Evolutionary conservation across 352 stramenopile species (phyloP).

Genomic region (Pythium coloratum): DNA sequence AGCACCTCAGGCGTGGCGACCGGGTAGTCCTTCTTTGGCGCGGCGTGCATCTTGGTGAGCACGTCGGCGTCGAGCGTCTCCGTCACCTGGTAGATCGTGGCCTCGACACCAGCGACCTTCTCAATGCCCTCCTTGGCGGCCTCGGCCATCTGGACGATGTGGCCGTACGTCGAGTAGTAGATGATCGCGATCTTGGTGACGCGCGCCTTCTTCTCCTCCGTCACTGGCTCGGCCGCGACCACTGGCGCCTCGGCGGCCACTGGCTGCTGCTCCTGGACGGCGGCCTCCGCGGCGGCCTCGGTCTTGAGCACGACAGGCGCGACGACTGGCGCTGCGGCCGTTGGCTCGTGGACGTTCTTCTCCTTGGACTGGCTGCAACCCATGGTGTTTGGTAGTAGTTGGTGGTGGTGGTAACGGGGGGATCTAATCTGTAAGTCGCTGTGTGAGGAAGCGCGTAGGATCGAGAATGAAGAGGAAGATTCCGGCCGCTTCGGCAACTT

Average conservation of each 20-base stretch:
- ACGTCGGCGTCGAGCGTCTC: conserved; percentile 69
- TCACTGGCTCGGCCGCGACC: neutral
- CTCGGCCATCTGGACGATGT: conserved; percentile 57
- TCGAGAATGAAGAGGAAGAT: conserved; percentile 1
- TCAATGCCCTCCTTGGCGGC: conserved; percentile 57
- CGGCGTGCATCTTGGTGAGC: conserved; percentile 63
- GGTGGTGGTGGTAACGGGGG: neutral
- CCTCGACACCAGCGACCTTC: conserved; percentile 41
- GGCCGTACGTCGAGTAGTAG: conserved; percentile 75
- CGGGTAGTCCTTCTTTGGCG: conserved; percentile 50
- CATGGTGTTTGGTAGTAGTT: neutral
- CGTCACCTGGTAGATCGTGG: conserved; percentile 56
- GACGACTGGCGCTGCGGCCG: neutral
- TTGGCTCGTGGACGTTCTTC: conserved; percentile 2
- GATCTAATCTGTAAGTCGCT: neutral
- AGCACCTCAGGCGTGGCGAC: conserved; percentile 52
- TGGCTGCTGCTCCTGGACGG: conserved; percentile 1
- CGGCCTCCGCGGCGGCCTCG: neutral
- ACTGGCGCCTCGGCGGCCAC: neutral
- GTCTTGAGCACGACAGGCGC: conserved; percentile 5
- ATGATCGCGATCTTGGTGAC: conserved; percentile 59
- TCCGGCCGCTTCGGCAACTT: conserved; percentile 1
- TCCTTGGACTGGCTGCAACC: conserved; percentile 9
- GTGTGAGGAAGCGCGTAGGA: neutral
- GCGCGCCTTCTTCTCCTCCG: neutral